Conservation (phyloP, 352 stramenopile genomes). For the Phytophthora constricta region DNA sequence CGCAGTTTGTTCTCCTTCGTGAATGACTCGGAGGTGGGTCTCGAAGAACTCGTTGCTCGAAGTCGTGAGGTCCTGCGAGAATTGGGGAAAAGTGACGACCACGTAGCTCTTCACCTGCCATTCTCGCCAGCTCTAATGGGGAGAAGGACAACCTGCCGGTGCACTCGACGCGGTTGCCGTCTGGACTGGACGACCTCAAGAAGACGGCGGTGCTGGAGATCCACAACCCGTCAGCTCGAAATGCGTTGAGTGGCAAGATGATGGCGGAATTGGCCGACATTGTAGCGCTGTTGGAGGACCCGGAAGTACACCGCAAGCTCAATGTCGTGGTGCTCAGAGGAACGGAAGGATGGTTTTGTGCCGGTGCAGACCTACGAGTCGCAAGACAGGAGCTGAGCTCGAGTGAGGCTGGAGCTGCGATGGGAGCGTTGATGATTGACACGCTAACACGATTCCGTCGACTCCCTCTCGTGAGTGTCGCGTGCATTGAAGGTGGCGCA, state of each 20-base stretch:
- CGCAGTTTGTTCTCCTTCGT: constrained; percentile 60
- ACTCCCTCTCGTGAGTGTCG: constrained; percentile 83
- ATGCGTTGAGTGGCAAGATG: constrained; percentile 88
- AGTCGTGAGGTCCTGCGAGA: constrained; percentile 54
- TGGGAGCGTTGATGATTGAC: constrained; percentile 79
- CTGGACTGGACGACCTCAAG: constrained; percentile 31
- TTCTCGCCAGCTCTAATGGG: constrained; percentile 11
- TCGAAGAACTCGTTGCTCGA: constrained; percentile 33
- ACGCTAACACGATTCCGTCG: constrained; percentile 74
- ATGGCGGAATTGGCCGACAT: constrained; percentile 86
- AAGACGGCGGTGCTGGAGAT: constrained; percentile 72
- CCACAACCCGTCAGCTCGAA: constrained; percentile 69
- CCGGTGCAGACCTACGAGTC: constrained; percentile 81
- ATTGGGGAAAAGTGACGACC: constrained; percentile 44
- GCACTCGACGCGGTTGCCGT: constrained; percentile 6
- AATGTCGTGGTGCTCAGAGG: constrained; percentile 67
- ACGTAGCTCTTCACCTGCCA: constrained; percentile 40
- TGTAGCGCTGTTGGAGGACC: constrained; percentile 64
- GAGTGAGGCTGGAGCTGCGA: constrained; percentile 60
- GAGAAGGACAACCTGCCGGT: constrained; percentile 30
- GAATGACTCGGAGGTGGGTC: constrained; percentile 37
- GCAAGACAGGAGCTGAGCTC: constrained; percentile 84
- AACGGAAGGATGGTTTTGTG: constrained; percentile 80
- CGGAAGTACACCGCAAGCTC: constrained; percentile 56
- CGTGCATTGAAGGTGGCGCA: constrained; percentile 78